Evolutionary conservation across 495 filamentous ascomycete species (phyloP), one percentile per base, ranked within the genome.

Genomic region (Alectoria sarmentosa): DNA sequence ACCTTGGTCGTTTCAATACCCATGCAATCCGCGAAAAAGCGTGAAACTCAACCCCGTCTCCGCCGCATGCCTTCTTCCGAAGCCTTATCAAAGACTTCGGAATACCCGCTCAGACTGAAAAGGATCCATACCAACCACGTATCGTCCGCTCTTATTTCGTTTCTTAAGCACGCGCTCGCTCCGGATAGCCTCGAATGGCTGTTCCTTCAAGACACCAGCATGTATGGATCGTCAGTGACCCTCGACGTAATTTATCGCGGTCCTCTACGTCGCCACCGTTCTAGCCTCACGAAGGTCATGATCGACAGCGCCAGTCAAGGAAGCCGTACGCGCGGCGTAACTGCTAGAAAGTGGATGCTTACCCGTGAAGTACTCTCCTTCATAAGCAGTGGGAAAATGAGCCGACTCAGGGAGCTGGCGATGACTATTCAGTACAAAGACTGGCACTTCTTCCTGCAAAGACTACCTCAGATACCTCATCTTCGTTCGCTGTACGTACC

Each of bases 361-460:
- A 87, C 79, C 63, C 82, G 87, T 19, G 88, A 91, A 21, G 82
- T 92, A 37, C 71, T 96, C 42, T 77, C 80, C 0, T 96, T 90
- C 71, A 80, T 98, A 36, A 92, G 86, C 4, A 90, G 89, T 73
- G 91, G 91, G 9, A 85, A 86, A 57, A 95, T 96, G 90, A 80
- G 77, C 7, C 84, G 82, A 62, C 73, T 96, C 44, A 81, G 82
- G 54, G 92, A 96, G 71, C 75, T 96, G 15, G 87, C 88, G 6
- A 85, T 92, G 69, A 83, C 85, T 5, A 80, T 96, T 58, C 85
- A 91, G 63, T 91, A 88, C 73, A 88, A 83, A 65, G 90, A 96
- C 70, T 98, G 92, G 92, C 93, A 98, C 78, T 88, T 83, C 66
- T 91, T 98, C 79, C 82, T 98, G 8, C 91, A 91, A 69, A 80